Evolutionary conservation across 345 rosid species (phyloP).

Genomic region (Cardamine chenopodiifolia): DNA sequence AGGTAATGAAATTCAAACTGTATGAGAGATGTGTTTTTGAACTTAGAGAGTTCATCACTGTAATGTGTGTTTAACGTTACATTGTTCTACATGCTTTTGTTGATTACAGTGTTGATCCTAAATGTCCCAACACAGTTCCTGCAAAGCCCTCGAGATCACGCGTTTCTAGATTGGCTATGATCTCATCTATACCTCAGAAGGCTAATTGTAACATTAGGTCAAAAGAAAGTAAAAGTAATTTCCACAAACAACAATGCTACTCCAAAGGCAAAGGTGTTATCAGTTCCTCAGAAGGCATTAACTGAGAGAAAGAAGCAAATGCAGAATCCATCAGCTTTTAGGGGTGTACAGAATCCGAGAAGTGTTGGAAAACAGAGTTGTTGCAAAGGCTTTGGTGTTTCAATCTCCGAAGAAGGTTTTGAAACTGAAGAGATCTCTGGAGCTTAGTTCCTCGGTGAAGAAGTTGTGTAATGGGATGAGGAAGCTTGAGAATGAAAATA

Average conservation of each 20-base stretch:
- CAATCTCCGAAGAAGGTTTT: slow-evolving; percentile 73
- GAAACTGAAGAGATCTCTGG: slow-evolving; percentile 58
- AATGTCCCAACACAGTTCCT: slow-evolving; percentile 85
- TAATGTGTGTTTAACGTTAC: slow-evolving; percentile 6
- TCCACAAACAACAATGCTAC: slow-evolving; percentile 43
- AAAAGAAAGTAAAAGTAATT: slow-evolving; percentile 46
- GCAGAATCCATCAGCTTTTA: slow-evolving; percentile 55
- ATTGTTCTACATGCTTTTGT: too few relatives aligned
- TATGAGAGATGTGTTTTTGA: neutral
- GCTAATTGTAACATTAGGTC: slow-evolving; percentile 36
- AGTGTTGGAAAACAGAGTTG: slow-evolving; percentile 47
- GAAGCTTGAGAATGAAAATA: slow-evolving; percentile 64
- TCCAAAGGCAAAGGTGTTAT: slow-evolving; percentile 52
- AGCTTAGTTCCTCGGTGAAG: slow-evolving; percentile 52
- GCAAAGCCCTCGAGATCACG: slow-evolving; percentile 75
- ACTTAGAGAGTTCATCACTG: too few relatives aligned
- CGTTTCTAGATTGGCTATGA: slow-evolving; percentile 63
- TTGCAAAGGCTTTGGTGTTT: slow-evolving; percentile 73
- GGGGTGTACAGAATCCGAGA: slow-evolving; percentile 67
- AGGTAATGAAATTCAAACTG: slow-evolving; percentile 45
- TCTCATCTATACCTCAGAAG: slow-evolving; percentile 70
- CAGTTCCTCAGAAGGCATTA: slow-evolving; percentile 46
- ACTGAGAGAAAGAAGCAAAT: slow-evolving; percentile 50
- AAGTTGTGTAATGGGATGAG: slow-evolving; percentile 62
- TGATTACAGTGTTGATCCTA: slow-evolving; percentile 44